A percentile compares a stretch with the other conserved stretches of the same genome.
phyloP scores from a whole-genome alignment of 257 asterid species.

The Solanum gandarillasii region DNA sequence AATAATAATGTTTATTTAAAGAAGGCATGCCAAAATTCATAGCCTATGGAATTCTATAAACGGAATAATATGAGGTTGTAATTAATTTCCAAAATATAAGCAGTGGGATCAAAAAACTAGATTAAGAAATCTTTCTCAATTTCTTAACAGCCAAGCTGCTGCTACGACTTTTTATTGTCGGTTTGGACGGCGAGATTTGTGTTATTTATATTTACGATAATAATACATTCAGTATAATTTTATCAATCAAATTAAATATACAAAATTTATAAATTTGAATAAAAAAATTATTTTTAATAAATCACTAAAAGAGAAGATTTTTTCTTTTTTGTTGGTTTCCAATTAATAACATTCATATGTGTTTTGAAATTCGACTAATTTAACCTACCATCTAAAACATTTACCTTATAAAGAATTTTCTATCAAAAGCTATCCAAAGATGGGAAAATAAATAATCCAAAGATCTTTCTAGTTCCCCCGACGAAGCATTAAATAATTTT shows the following conservation, averaged over 20 bases:
- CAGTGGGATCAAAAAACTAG: neutral
- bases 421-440: neutral
- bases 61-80: neutral
- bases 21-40: neutral
- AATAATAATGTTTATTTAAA: neutral
- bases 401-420: neutral
- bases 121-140: neutral
- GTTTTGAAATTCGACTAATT: neutral
- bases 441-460: too few relatives aligned
- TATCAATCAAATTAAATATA: neutral
- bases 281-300: neutral
- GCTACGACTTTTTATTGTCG: neutral
- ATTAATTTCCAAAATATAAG: neutral
- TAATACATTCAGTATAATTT: neutral
- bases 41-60: neutral
- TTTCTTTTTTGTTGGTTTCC: neutral
- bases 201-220: too few relatives aligned
- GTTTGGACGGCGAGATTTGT: neutral
- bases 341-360: accelerated
- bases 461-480: neutral
- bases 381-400: too few relatives aligned
- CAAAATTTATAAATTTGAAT: accelerated
- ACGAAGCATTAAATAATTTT: neutral
- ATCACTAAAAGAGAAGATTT: accelerated
- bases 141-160: neutral